A percentile compares a stretch with the other conserved stretches of the same genome.
Evolutionary conservation across 2,329 filamentous ascomycete genomes (phyloP).

Genomic region (Dactylellina haptotyla): DNA sequence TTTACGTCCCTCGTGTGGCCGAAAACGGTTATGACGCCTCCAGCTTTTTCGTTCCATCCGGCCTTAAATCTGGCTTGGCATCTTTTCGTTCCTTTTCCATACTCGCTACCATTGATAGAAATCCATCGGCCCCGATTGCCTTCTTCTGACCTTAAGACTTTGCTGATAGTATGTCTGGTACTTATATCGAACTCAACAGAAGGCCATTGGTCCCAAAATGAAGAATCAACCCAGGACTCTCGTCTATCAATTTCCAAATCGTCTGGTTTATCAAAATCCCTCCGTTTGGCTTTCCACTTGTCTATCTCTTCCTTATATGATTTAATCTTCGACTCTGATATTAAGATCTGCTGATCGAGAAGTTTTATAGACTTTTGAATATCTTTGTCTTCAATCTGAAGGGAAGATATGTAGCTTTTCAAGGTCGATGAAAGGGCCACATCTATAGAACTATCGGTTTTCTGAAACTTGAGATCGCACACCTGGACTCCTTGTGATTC

Average conservation of each 20-base stretch:
- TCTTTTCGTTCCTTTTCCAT: neutral
- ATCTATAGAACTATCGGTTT: constrained; percentile 1
- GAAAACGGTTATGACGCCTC: neutral
- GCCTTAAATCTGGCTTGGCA: neutral
- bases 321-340: neutral
- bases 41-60: neutral
- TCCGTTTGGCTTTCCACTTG: neutral
- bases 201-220: constrained; percentile 1
- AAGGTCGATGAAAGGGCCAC: neutral
- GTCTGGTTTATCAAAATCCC: neutral
- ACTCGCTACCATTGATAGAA: neutral
- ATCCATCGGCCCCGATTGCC: neutral
- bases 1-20: constrained; percentile 10
- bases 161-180: neutral
- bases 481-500: neutral
- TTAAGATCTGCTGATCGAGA: neutral
- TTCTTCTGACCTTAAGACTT: neutral
- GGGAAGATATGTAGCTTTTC: neutral
- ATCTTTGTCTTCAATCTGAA: neutral
- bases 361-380: neutral
- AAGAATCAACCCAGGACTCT: neutral
- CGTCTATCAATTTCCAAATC: neutral
- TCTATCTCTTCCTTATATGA: constrained; percentile 1
- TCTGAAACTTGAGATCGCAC: neutral
- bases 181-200: neutral